Evolutionary conservation across 2,329 filamentous ascomycete species (phyloP).

Genomic region (Trichoderma brevicompactum): DNA sequence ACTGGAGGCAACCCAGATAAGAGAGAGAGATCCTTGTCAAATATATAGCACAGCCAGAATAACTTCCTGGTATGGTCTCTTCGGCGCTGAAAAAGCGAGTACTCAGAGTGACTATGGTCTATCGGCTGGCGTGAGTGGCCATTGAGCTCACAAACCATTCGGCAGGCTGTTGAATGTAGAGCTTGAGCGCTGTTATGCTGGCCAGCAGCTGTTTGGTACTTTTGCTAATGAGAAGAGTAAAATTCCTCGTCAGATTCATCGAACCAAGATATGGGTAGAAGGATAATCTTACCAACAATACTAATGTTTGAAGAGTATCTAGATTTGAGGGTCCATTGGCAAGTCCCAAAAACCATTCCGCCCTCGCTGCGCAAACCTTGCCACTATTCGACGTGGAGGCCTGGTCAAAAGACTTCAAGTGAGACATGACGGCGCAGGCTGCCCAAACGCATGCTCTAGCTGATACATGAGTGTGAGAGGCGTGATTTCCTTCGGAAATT

Average conservation of each 20-base stretch:
- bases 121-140: background rate
- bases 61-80: background rate
- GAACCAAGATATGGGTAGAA: rapidly evolving
- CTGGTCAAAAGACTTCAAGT: background rate
- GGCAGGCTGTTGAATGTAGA: background rate
- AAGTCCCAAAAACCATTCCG: background rate
- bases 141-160: background rate
- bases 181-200: background rate
- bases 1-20: background rate
- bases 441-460: constrained; percentile 14
- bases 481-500: background rate
- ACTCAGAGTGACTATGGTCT: background rate
- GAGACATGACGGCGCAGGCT: background rate
- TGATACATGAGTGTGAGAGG: background rate
- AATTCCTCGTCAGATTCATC: background rate
- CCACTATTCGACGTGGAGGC: background rate
- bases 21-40: background rate
- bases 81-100: background rate
- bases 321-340: background rate
- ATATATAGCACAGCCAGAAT: constrained; percentile 8
- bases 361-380: background rate
- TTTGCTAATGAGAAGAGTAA: background rate
- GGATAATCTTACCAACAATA: background rate
- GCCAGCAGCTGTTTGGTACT: background rate
- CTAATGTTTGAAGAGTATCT: background rate